Conservation (phyloP, 352 stramenopile genomes). For the Globisporangium megalacanthum region DNA sequence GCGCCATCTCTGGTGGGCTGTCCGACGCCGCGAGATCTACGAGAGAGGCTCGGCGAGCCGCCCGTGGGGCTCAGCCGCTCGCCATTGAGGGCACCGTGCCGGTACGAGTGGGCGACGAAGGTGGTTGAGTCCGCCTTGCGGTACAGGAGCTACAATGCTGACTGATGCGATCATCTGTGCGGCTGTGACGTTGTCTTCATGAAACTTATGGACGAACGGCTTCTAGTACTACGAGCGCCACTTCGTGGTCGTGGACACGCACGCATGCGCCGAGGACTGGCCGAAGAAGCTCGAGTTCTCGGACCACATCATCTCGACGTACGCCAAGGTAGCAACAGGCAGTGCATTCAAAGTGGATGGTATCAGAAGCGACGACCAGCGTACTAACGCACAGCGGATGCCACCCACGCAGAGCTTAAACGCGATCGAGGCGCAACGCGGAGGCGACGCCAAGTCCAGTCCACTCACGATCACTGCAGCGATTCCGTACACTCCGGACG, state of each 20-base stretch:
- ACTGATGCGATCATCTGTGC: neutral
- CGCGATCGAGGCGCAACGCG: conserved; percentile 23
- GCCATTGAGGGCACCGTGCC: conserved; percentile 53
- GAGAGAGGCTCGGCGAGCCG: conserved; percentile 18
- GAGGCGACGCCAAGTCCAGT: conserved; percentile 28
- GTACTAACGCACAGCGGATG: neutral
- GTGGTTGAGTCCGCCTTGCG: neutral
- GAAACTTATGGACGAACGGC: neutral
- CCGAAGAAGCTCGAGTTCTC: conserved; percentile 68
- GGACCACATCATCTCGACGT: conserved; percentile 48
- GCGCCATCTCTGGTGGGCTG: neutral
- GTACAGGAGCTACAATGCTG: neutral
- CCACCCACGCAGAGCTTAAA: conserved; percentile 15
- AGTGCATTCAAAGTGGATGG: neutral
- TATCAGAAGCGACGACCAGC: neutral
- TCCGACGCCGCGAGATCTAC: conserved; percentile 1
- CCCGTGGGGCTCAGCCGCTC: conserved; percentile 19
- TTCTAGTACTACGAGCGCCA: conserved; percentile 45
- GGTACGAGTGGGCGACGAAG: neutral
- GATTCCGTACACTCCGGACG: conserved; percentile 30
- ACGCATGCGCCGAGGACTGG: conserved; percentile 39
- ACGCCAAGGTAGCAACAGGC: conserved; percentile 22
- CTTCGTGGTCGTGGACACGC: conserved; percentile 49
- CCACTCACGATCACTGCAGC: conserved; percentile 44
- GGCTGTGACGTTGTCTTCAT: neutral